Evolutionary conservation across 208 protist species (phyloP), one percentile per base, ranked within the genome.

Genomic region (Trypanosoma theileri): DNA sequence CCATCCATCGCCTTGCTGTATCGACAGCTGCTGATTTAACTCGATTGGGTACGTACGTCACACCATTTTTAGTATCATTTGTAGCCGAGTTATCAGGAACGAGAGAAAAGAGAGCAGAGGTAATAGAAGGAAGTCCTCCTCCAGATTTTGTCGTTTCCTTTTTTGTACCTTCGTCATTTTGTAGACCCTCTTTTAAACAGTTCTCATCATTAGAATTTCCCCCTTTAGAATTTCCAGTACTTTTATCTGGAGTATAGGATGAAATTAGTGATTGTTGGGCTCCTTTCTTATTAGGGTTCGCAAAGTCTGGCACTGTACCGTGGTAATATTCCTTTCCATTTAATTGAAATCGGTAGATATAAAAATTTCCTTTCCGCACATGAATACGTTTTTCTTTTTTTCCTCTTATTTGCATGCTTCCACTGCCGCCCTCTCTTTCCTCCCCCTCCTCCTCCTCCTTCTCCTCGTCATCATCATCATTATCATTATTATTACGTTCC

Each of bases 251-350:
- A 42, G 10, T 60, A 17, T 66, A 17, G 9, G 26, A 66, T 61
- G 42, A 24, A 62, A 48, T 19, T 28, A 46, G 14, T n/a, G 51
- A 14, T 44, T 46, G 74, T 52, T 57, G 51, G 40, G 52, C 63
- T 19, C 53, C 53, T 59, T 81, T 84, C 75, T 94, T 94, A 71
- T 94, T 89, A n/a, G 83, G 88, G 48, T 94, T 94, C 0, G 85
- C 82, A 70, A 94, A 94, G 71, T 94, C 81, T 10, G 88, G 88
- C 31, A 94, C 81, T 0, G 85, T 94, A 62, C 88, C 88, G 78
- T 91, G 85, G 62, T 92, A 89, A 73, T 91, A 92, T 2, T 41
- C 65, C 21, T 56, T 80, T n/a, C 88, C 88, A 41, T 94, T 82
- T 17, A 79, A 62, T 62, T 87, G 77, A 66, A 94, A 94, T 12